phyloP scores from a whole-genome alignment of 2,329 filamentous ascomycete genomes.

The Nothomitra cinnamomea region DNA sequence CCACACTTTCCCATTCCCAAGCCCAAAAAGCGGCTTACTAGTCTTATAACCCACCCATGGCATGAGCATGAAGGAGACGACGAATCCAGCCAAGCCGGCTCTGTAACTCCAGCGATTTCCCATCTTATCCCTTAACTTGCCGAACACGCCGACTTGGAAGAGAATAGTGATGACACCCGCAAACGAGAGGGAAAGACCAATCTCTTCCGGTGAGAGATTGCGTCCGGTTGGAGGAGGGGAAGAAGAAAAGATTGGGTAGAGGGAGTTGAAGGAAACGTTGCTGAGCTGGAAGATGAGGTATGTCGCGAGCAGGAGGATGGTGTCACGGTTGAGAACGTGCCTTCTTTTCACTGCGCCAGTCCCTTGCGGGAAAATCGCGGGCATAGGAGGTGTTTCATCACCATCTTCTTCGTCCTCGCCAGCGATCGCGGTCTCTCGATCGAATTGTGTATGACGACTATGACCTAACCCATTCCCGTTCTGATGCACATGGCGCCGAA shows the following conservation, averaged over 20 bases:
- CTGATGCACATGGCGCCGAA: conserved; percentile 21
- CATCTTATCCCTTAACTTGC: conserved; percentile 55
- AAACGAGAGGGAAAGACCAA: conserved; percentile 71
- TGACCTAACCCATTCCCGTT: conserved; percentile 10
- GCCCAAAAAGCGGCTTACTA: conserved; percentile 25
- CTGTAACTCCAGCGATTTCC: conserved; percentile 81
- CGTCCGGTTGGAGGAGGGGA: conserved; percentile 61
- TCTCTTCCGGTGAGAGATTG: conserved; percentile 55
- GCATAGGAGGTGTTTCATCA: conserved; percentile 16
- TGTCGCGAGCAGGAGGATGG: conserved; percentile 61
- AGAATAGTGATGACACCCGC: conserved; percentile 72
- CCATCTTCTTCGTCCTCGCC: conserved; percentile 25
- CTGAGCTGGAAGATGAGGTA: conserved; percentile 88
- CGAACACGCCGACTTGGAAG: conserved; percentile 79
- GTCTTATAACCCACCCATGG: conserved; percentile 74
- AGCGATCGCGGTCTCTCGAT: conserved; percentile 26
- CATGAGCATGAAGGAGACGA: conserved; percentile 69
- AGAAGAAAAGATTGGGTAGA: conserved; percentile 87
- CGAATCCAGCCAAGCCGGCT: conserved; percentile 59
- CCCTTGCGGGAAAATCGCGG: conserved; percentile 27
- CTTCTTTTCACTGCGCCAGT: conserved; percentile 33
- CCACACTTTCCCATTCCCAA: conserved; percentile 34
- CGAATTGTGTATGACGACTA: not conserved
- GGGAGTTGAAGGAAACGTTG: conserved; percentile 87
- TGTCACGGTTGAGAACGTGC: conserved; percentile 61